Conservation (phyloP, 176 grass and related monocot genomes). For the Stipa capillata region DNA sequence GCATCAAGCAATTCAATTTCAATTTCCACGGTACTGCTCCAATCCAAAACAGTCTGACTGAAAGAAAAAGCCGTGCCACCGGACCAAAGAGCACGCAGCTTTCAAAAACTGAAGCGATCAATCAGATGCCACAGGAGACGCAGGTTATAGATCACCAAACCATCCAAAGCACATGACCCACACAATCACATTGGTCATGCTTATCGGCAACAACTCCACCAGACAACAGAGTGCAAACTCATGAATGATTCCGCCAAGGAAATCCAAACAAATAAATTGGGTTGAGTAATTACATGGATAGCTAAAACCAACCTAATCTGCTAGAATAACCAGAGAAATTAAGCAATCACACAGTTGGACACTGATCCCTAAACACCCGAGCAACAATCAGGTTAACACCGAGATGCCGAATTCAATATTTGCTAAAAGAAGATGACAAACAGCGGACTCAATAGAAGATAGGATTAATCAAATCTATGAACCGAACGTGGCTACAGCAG, state of each 20-base stretch:
- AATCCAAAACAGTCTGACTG: slow-evolving; percentile 12
- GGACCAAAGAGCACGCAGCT: not conserved
- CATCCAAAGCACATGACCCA: not conserved
- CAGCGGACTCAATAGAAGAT: not conserved
- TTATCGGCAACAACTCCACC: not conserved
- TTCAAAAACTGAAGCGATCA: too few species aligned
- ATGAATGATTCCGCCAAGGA: not conserved
- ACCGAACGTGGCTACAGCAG: slow-evolving; percentile 5
- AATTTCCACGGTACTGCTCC: not conserved
- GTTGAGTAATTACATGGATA: slow-evolving; percentile 38
- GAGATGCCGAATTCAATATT: slow-evolving; percentile 2
- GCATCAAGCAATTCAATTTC: not conserved
- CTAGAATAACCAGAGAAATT: slow-evolving; percentile 19
- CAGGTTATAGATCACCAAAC: slow-evolving; percentile 16
- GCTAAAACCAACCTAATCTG: slow-evolving; percentile 38
- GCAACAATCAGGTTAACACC: slow-evolving; percentile 25
- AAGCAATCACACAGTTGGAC: slow-evolving; percentile 42
- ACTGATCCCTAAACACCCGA: slow-evolving; percentile 34
- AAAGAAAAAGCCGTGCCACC: slow-evolving; percentile 17
- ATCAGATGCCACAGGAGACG: too few species aligned
- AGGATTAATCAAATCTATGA: slow-evolving; percentile 40
- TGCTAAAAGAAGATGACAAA: slow-evolving; percentile 24
- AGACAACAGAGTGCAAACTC: not conserved
- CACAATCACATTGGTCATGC: not conserved
- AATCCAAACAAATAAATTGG: not conserved